Conservation (phyloP, 495 filamentous ascomycete species). For the Lasiosphaeria ovina region DNA sequence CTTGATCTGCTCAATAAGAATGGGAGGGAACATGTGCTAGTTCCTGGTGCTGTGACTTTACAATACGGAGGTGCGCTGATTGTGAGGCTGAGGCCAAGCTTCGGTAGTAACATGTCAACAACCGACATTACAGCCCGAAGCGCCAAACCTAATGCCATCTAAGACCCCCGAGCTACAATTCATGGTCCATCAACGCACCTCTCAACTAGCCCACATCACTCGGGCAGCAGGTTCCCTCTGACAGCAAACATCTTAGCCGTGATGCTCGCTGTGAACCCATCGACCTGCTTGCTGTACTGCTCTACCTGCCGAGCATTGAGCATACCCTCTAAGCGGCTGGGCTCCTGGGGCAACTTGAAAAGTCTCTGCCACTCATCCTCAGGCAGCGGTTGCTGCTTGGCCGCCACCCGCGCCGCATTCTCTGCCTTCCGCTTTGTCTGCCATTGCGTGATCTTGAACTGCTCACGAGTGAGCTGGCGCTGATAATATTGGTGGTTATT, state of each 20-base stretch:
- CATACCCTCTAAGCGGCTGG: slow-evolving; percentile 85
- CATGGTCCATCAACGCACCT: slow-evolving; percentile 1
- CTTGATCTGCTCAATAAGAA: too few species aligned
- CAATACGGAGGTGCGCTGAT: not conserved
- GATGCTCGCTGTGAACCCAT: slow-evolving; percentile 89
- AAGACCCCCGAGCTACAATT: slow-evolving; percentile 18
- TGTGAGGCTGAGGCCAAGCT: slow-evolving; percentile 18
- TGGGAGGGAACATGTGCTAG: too few species aligned
- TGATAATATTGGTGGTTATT: slow-evolving; percentile 99
- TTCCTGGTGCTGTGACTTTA: too few species aligned
- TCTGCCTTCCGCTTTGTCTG: slow-evolving; percentile 93
- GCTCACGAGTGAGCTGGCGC: slow-evolving; percentile 89
- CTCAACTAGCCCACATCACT: slow-evolving; percentile 27
- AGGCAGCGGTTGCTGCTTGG: slow-evolving; percentile 84
- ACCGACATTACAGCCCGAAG: slow-evolving; percentile 19
- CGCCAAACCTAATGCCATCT: slow-evolving; percentile 34
- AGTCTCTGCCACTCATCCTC: slow-evolving; percentile 98
- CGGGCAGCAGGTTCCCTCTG: slow-evolving; percentile 63
- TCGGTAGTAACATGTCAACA: slow-evolving; percentile 26
- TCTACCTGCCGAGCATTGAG: slow-evolving; percentile 93
- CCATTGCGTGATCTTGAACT: slow-evolving; percentile 94
- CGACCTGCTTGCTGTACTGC: slow-evolving; percentile 95
- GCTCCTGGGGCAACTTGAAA: slow-evolving; percentile 95
- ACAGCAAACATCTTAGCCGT: slow-evolving; percentile 98
- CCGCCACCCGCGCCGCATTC: slow-evolving; percentile 76